Evolutionary conservation across 192 early-diverging fungal genomes (phyloP), one percentile per base, ranked within the genome.

Genomic region (Tieghemiomyces parasiticus): DNA sequence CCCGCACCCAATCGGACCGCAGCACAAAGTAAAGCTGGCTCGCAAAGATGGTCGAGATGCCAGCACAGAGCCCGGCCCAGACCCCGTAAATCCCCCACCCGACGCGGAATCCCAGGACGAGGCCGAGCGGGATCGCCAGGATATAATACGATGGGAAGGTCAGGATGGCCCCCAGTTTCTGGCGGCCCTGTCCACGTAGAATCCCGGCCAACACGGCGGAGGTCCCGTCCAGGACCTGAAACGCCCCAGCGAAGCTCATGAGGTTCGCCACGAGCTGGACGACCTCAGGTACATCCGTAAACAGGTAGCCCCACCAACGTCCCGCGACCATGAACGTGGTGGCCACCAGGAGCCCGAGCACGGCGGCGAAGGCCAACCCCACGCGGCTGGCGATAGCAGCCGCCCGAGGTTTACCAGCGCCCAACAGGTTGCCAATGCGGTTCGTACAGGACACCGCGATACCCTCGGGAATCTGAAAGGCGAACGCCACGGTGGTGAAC

Each of bases 191-290:
- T 48, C 73, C 74, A 35, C 79, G 75, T 35, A 81, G 63, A 33
- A 77, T 69, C 29, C 79, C 78, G 4, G 79, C 78, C 20, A 77
- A 77, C 19, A 85, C 74, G 60, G 73, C 76, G 35, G 81, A 79
- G 3, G 81, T 55, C 3, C 77, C 77, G 65, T 89, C 86, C 4
- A 63, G 28, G 60, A 71, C 64, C 63, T 90, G 88, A 69, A 82
- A 90, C 31, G 83, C 28, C 0, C 89, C 90, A 28, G 75, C 84
- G n/a, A 90, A 63, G 0, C 92, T 92, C 67, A 95, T 70, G 13
- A 93, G 74, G 47, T 56, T 63, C 1, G 88, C 83, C 1, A 93
- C 87, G 6, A 86, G 65, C 10, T 58, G 64, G 51, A 89, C 71
- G 16, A 97, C 85, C 0, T 75, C 76, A 0, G 63, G 60, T 63